Conservation (phyloP, 2,329 filamentous ascomycete species). For the Amesomyces nigricolor region DNA sequence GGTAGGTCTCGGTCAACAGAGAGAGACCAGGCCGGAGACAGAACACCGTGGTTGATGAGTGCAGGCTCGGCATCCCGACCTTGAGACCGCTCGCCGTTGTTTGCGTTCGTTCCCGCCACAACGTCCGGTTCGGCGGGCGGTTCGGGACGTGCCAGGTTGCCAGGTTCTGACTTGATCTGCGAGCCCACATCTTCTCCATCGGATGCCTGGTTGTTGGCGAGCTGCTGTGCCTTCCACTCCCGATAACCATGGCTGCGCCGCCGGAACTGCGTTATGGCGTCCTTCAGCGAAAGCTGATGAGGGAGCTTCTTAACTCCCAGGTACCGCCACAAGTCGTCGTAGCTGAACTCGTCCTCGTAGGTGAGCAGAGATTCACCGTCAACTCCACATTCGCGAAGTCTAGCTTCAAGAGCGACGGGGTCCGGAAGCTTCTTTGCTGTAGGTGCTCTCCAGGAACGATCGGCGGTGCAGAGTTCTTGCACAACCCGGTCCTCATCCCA, state of each 20-base stretch:
- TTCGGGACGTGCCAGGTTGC: constrained; percentile 14
- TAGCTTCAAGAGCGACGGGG: constrained; percentile 44
- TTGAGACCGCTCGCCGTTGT: neutral
- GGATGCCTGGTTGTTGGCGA: neutral
- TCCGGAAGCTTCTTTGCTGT: constrained; percentile 44
- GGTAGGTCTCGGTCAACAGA: neutral
- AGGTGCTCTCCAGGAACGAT: constrained; percentile 43
- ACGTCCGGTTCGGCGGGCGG: neutral
- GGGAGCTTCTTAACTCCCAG: constrained; percentile 53
- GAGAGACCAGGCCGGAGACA: constrained; percentile 15
- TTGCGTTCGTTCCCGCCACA: neutral
- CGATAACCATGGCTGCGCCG: constrained; percentile 46
- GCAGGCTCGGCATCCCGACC: neutral
- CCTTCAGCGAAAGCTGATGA: constrained; percentile 52
- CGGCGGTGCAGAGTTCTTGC: constrained; percentile 54
- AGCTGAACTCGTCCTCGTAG: constrained; percentile 43
- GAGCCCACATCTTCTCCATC: constrained; percentile 2
- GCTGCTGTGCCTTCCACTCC: constrained; percentile 27
- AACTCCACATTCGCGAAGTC: constrained; percentile 57
- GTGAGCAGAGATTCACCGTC: constrained; percentile 61
- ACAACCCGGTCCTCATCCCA: constrained; percentile 68
- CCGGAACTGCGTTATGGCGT: constrained; percentile 53
- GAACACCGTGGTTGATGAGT: constrained; percentile 7
- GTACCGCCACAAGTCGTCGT: constrained; percentile 45
- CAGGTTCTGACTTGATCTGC: constrained; percentile 26